Evolutionary conservation across 2,329 filamentous ascomycete genomes (phyloP), one percentile per base, ranked within the genome.

Genomic region (Tolypocladium album): DNA sequence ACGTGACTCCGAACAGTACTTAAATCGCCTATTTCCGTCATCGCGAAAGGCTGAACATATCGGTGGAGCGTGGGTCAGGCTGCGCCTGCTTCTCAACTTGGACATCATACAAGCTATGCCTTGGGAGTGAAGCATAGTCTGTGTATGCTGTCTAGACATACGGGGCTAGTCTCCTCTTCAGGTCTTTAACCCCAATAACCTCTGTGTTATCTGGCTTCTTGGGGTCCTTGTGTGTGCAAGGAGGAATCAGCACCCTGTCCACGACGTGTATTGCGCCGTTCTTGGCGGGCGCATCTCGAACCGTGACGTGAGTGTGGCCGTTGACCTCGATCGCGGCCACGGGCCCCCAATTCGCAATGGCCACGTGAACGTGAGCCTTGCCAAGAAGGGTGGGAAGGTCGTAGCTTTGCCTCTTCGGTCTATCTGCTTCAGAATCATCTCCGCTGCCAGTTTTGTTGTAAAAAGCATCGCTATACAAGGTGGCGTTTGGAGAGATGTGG

Each of bases 191-290:
- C 1, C 64, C 67, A 15, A 73, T 68, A 39, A 66, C 65, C 2
- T 64, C 64, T 13, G 61, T 42, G 12, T 63, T 22, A 13, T 31
- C 34, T 2, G 56, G 57, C 22, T 60, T 52, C 4, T 63, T 57
- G 47, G 60, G 57, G 0, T 64, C 59, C 56, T 61, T 63, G 31
- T 67, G 59, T 62, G 79, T 79, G 73, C 83, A 85, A 1, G 91
- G 90, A 50, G 92, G 92, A 64, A 97, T 84, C 60, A 95, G 75
- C 0, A 96, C 84, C 60, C 80, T 80, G 56, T 82, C 79, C 0
- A 94, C 78, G 20, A 93, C 85, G 60, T 96, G 92, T 43, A 96
- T 82, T 17, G 93, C 91, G 39, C 92, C 92, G 69, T 96, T 89
- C 68, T 81, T 83, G 0, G 87, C 88, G 59, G 94, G 72, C 0